Evolutionary conservation across 1,284 basidiomycete genomes (phyloP), one percentile per base, ranked within the genome.

Genomic region (Malassezia equina): DNA sequence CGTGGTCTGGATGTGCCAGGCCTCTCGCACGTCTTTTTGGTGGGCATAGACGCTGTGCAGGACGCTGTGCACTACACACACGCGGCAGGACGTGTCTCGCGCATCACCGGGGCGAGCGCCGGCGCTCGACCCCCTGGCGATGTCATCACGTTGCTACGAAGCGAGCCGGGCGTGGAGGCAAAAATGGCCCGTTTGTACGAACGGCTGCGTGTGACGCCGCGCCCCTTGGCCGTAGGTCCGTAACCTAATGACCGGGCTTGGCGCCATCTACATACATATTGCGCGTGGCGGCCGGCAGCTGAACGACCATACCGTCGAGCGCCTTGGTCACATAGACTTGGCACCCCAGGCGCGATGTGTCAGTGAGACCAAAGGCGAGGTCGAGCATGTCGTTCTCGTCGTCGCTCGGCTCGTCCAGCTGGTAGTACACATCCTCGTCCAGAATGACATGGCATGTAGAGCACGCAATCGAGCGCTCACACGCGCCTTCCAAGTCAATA

Each of bases 381-480:
- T 98, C 93, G 34, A 98, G 80, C 91, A 96, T 96, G 49, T 75
- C 74, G 43, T 75, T 94, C 78, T 98, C 93, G 73, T 98, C 93
- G 64, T 98, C 93, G 56, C 87, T 86, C 1, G 93, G 90, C 70
- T 95, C 91, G 2, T 87, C 84, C 2, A 95, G 79, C 45, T 81
- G 71, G 75, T 95, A 88, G 73, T 89, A 96, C 57, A 84, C 80
- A 65, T 89, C 83, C 9, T 83, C 83, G 45, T 84, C 81, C 41
- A 96, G 80, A 53, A 96, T 89, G 56, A 96, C 84, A 75, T 98
- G 93, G 75, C 94, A 98, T 33, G 94, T 98, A 25, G 91, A 96
- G 75, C 93, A 98, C 19, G 93, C 94, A 51, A 95, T 83, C 0
- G 89, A 94, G 44, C 89, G 87, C 79, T 96, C 93, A 75, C 94